Evolutionary conservation across 2,329 filamentous ascomycete genomes (phyloP).

Genomic region (Paraconiothyrium brasiliense): DNA sequence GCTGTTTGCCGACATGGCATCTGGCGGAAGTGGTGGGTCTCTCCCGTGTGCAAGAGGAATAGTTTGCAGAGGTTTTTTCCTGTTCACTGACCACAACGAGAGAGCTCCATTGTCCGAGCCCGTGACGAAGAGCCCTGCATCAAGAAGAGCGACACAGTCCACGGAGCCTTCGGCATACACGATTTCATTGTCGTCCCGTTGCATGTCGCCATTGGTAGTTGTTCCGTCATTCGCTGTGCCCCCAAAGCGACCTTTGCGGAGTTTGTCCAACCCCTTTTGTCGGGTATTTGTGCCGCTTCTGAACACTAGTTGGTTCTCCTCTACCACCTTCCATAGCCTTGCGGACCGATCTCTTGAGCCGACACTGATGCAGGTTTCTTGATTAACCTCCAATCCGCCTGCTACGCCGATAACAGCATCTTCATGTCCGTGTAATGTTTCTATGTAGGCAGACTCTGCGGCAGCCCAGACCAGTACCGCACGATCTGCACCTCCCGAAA

Average conservation of each 20-base stretch:
- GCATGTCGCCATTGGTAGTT: conserved; percentile 61
- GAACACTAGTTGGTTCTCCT: conserved; percentile 95
- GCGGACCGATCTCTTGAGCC: conserved; percentile 92
- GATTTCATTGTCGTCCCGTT: conserved; percentile 54
- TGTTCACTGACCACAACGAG: conserved; percentile 86
- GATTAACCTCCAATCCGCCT: conserved; percentile 64
- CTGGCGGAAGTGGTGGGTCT: conserved; percentile 73
- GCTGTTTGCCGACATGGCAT: conserved; percentile 72
- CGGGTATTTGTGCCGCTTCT: conserved; percentile 74
- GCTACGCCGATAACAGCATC: conserved; percentile 87
- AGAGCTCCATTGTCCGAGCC: conserved; percentile 91
- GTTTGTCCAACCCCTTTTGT: conserved; percentile 51
- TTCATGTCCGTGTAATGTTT: conserved; percentile 96
- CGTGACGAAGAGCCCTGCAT: conserved; percentile 88
- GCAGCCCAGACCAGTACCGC: conserved; percentile 96
- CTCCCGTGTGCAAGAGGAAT: conserved; percentile 84
- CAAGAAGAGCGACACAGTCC: conserved; percentile 90
- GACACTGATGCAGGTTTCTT: conserved; percentile 90
- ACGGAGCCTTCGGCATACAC: conserved; percentile 80
- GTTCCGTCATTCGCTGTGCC: conserved; percentile 47
- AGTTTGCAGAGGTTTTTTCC: conserved; percentile 92
- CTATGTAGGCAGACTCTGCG: conserved; percentile 90
- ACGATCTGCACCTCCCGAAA: conserved; percentile 88
- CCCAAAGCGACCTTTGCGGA: conserved; percentile 47
- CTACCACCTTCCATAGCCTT: conserved; percentile 92